A percentile compares a stretch with the other conserved stretches of the same genome.
Conservation (phyloP, 2,329 filamentous ascomycete species). For the Neopestalotiopsis clavispora region DNA sequence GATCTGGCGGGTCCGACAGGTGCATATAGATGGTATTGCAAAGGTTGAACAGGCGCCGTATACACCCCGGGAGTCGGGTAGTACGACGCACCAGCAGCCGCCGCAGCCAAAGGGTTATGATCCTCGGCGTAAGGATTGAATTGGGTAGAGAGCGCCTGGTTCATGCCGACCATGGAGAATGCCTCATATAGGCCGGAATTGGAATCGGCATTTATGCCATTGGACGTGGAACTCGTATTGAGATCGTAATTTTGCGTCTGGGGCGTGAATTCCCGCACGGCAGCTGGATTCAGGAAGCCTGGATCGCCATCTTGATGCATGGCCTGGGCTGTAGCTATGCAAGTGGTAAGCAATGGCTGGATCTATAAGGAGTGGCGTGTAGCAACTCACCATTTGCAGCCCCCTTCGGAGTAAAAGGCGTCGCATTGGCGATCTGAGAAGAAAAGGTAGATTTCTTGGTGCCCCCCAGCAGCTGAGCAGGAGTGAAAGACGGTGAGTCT, state of each 20-base stretch:
- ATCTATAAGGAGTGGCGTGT: background rate
- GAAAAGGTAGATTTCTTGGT: slow-evolving; percentile 80
- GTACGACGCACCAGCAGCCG: slow-evolving; percentile 62
- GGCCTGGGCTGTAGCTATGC: slow-evolving; percentile 41
- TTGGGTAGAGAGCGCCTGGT: slow-evolving; percentile 53
- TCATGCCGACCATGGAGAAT: slow-evolving; percentile 64
- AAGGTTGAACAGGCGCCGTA: slow-evolving; percentile 62
- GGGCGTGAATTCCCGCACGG: slow-evolving; percentile 65
- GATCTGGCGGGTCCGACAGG: slow-evolving; percentile 78
- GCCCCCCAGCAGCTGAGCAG: slow-evolving; percentile 53
- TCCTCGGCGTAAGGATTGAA: slow-evolving; percentile 83
- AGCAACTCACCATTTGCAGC: slow-evolving; percentile 29
- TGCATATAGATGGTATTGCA: slow-evolving; percentile 92
- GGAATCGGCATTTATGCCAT: slow-evolving; percentile 55
- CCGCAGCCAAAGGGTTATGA: slow-evolving; percentile 58
- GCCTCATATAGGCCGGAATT: slow-evolving; percentile 59
- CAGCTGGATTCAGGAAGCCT: slow-evolving; percentile 58
- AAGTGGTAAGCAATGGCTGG: slow-evolving; percentile 16
- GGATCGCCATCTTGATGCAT: slow-evolving; percentile 48
- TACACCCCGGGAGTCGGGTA: slow-evolving; percentile 65
- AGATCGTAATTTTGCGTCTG: slow-evolving; percentile 55
- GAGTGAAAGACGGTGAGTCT: slow-evolving; percentile 94
- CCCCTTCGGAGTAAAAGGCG: slow-evolving; percentile 79
- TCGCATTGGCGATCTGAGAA: slow-evolving; percentile 87
- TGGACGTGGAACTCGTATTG: slow-evolving; percentile 43